These are phyloP conservation scores for Suillus hirtellus DNA, from an alignment of 768 basidiomycete genomes.

Conservation along the genomic window DNA sequence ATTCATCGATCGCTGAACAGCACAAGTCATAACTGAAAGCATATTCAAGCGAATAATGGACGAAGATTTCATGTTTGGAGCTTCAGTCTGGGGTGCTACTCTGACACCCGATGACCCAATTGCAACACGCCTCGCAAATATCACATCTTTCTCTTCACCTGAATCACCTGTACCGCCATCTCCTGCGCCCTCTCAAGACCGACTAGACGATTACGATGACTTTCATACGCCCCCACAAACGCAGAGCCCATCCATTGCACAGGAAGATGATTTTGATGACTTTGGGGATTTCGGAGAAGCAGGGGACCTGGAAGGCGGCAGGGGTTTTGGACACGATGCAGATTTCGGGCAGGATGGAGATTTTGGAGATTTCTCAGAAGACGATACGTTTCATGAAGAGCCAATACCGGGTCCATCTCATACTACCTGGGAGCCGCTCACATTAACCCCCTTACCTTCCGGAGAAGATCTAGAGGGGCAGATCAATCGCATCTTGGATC, in stretches of 20 bases:
- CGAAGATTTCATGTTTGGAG: conserved; percentile 70
- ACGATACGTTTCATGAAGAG: conserved; percentile 20
- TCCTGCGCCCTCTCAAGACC: conserved; percentile 32
- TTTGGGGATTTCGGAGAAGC: conserved; percentile 86
- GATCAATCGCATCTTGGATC: conserved; percentile 63
- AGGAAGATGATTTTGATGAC: conserved; percentile 82
- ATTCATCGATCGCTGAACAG: conserved; percentile 10
- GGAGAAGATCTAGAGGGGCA: conserved; percentile 56
- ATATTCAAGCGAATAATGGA: conserved; percentile 48
- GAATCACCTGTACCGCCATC: conserved; percentile 25
- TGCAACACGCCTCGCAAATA: conserved; percentile 29
- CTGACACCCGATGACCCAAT: conserved; percentile 34
- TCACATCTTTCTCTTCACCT: conserved; percentile 20
- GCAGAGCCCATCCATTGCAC: conserved; percentile 37
- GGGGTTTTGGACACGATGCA: conserved; percentile 25
- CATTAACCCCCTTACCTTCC: conserved; percentile 64
- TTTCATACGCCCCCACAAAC: conserved; percentile 51
- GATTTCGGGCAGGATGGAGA: conserved; percentile 38
- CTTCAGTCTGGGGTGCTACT: conserved; percentile 66
- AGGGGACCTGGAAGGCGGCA: conserved; percentile 28
- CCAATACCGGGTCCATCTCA: conserved; percentile 45
- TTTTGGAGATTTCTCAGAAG: conserved; percentile 40
- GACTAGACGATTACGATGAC: conserved; percentile 54
- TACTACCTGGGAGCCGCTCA: conserved; percentile 59
- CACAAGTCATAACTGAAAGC: conserved; percentile 14